phyloP scores from a whole-genome alignment of 352 stramenopile genomes.

The Phytopythium kandeliae region DNA sequence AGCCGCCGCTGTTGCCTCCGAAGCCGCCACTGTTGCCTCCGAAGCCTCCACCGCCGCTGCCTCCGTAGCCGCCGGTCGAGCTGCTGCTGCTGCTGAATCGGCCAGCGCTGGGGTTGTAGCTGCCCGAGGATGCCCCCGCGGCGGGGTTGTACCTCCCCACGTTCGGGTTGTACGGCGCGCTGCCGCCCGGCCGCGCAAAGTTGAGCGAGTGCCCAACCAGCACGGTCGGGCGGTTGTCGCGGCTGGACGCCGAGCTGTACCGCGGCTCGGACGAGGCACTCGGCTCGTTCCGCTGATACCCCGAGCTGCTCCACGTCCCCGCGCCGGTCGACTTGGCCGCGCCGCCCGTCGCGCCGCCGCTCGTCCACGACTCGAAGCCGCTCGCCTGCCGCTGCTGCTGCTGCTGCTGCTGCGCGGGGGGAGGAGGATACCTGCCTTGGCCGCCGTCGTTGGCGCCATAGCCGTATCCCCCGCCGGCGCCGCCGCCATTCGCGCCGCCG shows the following conservation, averaged over 20 bases:
- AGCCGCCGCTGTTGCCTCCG: slow-evolving; percentile 8
- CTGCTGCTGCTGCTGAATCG: slow-evolving; percentile 18
- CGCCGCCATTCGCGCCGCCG: neutral
- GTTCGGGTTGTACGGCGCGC: slow-evolving; percentile 31
- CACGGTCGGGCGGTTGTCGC: slow-evolving; percentile 83
- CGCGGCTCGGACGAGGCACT: slow-evolving; percentile 26
- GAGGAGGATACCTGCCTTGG: slow-evolving; percentile 19
- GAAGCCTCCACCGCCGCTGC: slow-evolving; percentile 16
- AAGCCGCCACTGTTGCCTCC: slow-evolving; percentile 1
- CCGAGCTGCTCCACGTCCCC: slow-evolving; percentile 76
- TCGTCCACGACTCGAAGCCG: slow-evolving; percentile 57
- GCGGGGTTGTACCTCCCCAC: slow-evolving; percentile 37
- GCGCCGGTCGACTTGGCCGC: slow-evolving; percentile 31
- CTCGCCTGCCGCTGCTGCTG: slow-evolving; percentile 22
- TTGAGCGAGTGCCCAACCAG: slow-evolving; percentile 74
- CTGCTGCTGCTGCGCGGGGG: no score
- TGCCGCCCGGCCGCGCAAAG: slow-evolving; percentile 52
- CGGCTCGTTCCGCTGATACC: slow-evolving; percentile 74
- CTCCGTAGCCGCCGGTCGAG: slow-evolving; percentile 16
- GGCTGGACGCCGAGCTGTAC: slow-evolving; percentile 39
- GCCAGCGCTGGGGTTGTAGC: slow-evolving; percentile 18
- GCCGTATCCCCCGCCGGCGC: slow-evolving; percentile 14
- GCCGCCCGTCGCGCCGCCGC: slow-evolving; percentile 17
- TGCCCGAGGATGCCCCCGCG: slow-evolving; percentile 15
- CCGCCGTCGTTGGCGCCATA: slow-evolving; percentile 15